phyloP scores from a whole-genome alignment of 305 asterid genomes.

The Solanum hybrid region DNA sequence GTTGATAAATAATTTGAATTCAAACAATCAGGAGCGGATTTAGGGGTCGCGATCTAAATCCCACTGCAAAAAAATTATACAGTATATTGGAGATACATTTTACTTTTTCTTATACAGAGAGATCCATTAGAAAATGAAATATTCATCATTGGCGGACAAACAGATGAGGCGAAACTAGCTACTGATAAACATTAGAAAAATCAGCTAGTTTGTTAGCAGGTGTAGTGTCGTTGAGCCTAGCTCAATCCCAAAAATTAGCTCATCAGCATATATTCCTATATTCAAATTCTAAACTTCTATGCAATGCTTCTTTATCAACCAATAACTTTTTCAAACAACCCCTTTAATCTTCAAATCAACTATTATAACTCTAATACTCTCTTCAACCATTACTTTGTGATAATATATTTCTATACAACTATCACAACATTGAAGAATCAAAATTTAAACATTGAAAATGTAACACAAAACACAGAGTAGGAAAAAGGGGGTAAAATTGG shows the following conservation, averaged over 20 bases:
- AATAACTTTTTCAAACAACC: not conserved
- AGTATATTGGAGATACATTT: not conserved
- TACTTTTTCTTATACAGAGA: not conserved
- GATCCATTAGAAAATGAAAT: not conserved
- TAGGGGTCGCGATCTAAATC: not conserved
- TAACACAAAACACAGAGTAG: not conserved
- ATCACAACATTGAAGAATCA: not conserved
- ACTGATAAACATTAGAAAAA: too few relatives aligned
- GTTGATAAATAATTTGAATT: not conserved
- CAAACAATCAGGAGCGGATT: not conserved
- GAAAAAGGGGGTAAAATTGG: not conserved
- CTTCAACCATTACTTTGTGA: not conserved
- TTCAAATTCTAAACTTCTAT: not conserved
- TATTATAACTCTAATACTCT: not conserved
- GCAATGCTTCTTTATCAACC: not conserved
- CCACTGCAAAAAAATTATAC: not conserved
- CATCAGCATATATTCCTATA: not conserved
- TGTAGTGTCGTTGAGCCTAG: too few relatives aligned
- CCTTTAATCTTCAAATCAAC: not conserved
- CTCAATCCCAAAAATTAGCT: too few relatives aligned
- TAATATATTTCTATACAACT: not conserved
- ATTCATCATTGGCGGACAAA: not conserved
- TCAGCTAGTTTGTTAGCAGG: not conserved
- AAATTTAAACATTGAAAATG: not conserved
- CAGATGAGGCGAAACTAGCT: too few relatives aligned